These are phyloP conservation scores for Erodium trifolium DNA, from an alignment of 441 rosid genomes.

Conservation along the genomic window DNA sequence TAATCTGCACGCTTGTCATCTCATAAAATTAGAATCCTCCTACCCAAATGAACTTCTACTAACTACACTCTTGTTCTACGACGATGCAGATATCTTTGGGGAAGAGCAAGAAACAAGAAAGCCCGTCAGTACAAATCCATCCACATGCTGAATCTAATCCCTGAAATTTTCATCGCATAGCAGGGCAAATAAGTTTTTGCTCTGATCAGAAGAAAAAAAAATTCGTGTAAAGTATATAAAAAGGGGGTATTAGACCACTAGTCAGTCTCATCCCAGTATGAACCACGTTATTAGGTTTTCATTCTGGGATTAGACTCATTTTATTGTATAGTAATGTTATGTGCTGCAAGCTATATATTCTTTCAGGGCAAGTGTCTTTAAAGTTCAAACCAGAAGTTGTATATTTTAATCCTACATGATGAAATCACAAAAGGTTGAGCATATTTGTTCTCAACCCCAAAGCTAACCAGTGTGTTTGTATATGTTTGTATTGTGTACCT, in stretches of 20 bases:
- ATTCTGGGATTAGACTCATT: slow-evolving; percentile 5
- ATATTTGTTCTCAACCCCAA: slow-evolving; percentile 2
- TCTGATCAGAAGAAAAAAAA: not conserved
- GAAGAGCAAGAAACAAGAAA: slow-evolving; percentile 24
- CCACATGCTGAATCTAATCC: slow-evolving; percentile 15
- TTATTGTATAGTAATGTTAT: not conserved
- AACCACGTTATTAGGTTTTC: slow-evolving; percentile 2
- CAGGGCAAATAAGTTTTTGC: slow-evolving; percentile 11
- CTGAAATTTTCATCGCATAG: not conserved
- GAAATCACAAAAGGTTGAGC: not conserved
- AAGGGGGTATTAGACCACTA: not conserved
- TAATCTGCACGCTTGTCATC: not conserved
- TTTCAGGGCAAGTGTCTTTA: slow-evolving; percentile 3
- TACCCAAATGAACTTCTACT: slow-evolving; percentile 6
- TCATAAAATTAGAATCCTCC: not conserved
- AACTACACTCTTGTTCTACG: not conserved
- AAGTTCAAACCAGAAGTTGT: not conserved
- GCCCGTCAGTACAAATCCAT: slow-evolving; percentile 10
- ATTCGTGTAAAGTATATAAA: slow-evolving; percentile 14
- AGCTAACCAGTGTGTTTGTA: not conserved
- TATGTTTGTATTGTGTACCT: not conserved
- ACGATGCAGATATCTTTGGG: slow-evolving; percentile 48
- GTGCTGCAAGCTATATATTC: not conserved
- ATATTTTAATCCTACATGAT: too few species aligned
- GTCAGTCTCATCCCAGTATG: slow-evolving; percentile 5